A percentile compares a stretch with the other conserved stretches of the same genome.
Evolutionary conservation across 495 filamentous ascomycete species (phyloP).

Genomic region (Penicillium cataractarum): DNA sequence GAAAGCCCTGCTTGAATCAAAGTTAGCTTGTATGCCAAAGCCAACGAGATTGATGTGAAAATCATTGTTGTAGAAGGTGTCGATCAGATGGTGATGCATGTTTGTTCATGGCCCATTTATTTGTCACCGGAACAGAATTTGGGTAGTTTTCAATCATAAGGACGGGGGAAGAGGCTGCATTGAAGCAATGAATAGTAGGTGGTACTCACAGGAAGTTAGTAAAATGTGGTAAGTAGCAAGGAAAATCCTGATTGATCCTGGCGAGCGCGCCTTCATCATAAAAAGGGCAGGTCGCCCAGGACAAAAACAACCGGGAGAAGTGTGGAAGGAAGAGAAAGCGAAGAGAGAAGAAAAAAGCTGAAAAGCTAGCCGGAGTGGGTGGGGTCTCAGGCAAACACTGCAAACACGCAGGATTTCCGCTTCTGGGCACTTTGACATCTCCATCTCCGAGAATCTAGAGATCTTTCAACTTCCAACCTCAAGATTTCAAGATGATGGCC

Average conservation of each 20-base stretch:
- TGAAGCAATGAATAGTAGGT: conserved; percentile 19
- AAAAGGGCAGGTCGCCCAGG: conserved; percentile 18
- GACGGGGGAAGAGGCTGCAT: conserved; percentile 23
- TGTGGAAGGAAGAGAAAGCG: conserved; percentile 34
- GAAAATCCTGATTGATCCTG: neutral
- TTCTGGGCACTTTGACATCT: conserved; percentile 25
- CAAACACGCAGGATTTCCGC: conserved; percentile 50
- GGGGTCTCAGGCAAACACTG: conserved; percentile 41
- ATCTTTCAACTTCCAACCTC: conserved; percentile 15
- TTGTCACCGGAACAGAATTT: conserved; percentile 72
- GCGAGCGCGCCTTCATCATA: conserved; percentile 25
- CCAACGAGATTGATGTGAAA: conserved; percentile 7
- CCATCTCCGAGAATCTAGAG: conserved; percentile 17
- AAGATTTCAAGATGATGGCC: conserved; percentile 55
- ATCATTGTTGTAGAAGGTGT: conserved; percentile 7
- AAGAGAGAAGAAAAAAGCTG: conserved; percentile 33
- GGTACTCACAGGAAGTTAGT: conserved; percentile 7
- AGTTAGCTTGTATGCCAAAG: conserved; percentile 20
- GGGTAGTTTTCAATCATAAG: conserved; percentile 65
- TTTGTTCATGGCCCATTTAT: conserved; percentile 85
- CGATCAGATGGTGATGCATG: conserved; percentile 99
- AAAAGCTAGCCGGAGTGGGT: conserved; percentile 26
- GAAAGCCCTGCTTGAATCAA: conserved; percentile 16
- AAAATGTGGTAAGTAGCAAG: neutral
- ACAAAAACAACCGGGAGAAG: conserved; percentile 20